phyloP scores from a whole-genome alignment of 116 monocot species.

The Dioscorea cayenensis region DNA sequence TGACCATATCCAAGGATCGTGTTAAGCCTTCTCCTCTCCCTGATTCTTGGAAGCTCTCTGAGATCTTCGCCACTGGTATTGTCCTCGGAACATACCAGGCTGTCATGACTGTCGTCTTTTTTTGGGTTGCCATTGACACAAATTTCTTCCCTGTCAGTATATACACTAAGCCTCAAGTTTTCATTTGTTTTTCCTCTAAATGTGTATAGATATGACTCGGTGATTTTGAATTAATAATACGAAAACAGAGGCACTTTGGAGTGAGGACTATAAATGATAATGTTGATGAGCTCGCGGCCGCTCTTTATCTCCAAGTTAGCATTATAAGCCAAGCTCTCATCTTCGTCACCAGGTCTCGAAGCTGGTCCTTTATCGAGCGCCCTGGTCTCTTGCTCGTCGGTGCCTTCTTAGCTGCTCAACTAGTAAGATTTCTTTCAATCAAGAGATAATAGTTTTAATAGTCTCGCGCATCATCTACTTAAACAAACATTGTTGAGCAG shows the following conservation, averaged over 20 bases:
- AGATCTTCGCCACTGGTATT: constrained; percentile 90
- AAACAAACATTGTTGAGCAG: not conserved
- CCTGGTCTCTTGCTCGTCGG: constrained; percentile 53
- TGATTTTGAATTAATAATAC: too few species aligned
- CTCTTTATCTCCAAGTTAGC: constrained; percentile 81
- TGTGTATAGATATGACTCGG: too few species aligned
- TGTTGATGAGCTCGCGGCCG: constrained; percentile 44
- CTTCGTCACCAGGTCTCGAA: constrained; percentile 78
- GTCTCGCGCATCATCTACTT: too few species aligned
- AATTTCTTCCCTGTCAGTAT: constrained; percentile 55
- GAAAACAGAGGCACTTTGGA: constrained; percentile 33
- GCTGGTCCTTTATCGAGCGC: constrained; percentile 81
- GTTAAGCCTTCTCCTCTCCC: constrained; percentile 85
- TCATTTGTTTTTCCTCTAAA: not conserved
- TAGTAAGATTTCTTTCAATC: constrained; percentile 16
- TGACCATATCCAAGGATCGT: constrained; percentile 97
- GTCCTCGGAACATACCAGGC: constrained; percentile 83
- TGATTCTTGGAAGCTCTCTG: constrained; percentile 84
- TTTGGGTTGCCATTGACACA: constrained; percentile 60
- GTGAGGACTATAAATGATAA: constrained; percentile 36
- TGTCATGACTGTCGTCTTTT: constrained; percentile 73
- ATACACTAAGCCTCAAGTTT: not conserved
- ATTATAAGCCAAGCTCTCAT: constrained; percentile 90
- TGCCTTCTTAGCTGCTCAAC: constrained; percentile 69
- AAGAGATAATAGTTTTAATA: too few species aligned